These are phyloP conservation scores for Coniochaeta sp. DNA, from an alignment of 2,329 filamentous ascomycete genomes.

Conservation along the genomic window DNA sequence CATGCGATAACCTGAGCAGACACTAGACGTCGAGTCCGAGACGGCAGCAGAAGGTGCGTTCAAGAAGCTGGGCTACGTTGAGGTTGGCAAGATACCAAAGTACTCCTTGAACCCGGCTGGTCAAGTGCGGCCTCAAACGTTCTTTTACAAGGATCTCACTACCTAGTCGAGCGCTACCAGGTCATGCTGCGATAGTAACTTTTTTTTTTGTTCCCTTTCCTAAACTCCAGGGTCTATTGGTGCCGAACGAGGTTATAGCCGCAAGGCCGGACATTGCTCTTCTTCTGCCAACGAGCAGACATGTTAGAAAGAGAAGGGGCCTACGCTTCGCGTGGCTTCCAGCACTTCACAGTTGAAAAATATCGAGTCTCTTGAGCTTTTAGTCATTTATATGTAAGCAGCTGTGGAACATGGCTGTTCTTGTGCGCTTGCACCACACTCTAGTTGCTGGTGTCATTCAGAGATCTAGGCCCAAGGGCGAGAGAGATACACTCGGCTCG, in stretches of 20 bases:
- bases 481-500: too few species aligned
- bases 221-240: neutral
- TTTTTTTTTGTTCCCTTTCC: neutral
- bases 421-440: too few species aligned
- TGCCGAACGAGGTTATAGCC: neutral
- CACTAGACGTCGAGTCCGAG: conserved; percentile 15
- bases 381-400: neutral
- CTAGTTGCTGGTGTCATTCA: too few species aligned
- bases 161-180: neutral
- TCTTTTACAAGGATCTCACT: conserved; percentile 53
- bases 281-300: neutral
- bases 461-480: too few species aligned
- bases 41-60: conserved; percentile 46
- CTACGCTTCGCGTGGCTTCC: neutral
- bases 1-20: neutral
- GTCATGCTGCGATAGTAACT: neutral
- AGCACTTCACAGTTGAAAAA: neutral
- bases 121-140: conserved; percentile 38
- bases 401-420: too few species aligned
- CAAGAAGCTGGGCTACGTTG: conserved; percentile 46
- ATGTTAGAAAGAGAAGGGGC: neutral
- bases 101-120: conserved; percentile 40
- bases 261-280: neutral
- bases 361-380: neutral
- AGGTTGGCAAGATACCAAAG: conserved; percentile 46